Evolutionary conservation across 2,329 filamentous ascomycete species (phyloP).

Genomic region (Arthrinium phaeospermum): DNA sequence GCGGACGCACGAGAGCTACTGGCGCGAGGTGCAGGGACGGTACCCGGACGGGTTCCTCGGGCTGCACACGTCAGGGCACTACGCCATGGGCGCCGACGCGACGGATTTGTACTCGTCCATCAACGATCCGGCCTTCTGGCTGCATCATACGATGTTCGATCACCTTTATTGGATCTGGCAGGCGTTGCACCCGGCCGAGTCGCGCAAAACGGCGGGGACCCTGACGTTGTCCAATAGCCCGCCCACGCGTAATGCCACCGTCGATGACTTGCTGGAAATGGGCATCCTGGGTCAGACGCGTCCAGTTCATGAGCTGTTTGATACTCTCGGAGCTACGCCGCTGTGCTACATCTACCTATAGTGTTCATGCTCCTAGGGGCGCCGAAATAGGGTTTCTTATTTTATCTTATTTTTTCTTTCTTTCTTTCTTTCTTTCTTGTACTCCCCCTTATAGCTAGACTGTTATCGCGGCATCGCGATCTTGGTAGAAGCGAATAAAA

Average conservation of each 20-base stretch:
- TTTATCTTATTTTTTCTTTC: too few relatives aligned
- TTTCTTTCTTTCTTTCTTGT: too few relatives aligned
- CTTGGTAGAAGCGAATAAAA: too few relatives aligned
- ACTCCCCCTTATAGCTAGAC: too few relatives aligned
- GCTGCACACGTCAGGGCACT: conserved; percentile 8
- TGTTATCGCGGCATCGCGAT: too few relatives aligned
- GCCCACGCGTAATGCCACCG: conserved; percentile 1
- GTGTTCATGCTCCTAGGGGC: neutral
- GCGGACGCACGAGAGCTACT: neutral
- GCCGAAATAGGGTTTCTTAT: too few relatives aligned
- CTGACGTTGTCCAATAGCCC: neutral
- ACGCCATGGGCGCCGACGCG: conserved; percentile 15
- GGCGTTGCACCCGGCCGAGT: neutral
- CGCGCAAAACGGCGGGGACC: neutral
- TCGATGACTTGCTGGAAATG: neutral
- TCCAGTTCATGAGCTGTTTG: neutral
- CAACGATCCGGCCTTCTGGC: conserved; percentile 13
- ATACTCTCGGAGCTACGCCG: neutral
- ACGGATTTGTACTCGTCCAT: neutral
- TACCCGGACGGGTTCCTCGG: neutral
- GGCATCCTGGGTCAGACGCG: neutral
- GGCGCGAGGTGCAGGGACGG: neutral
- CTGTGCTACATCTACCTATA: neutral
- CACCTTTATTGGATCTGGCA: conserved; percentile 22
- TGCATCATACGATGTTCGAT: conserved; percentile 18